Conservation (phyloP, 306 rosid genomes). For the Trichosanthes cucumerina region DNA sequence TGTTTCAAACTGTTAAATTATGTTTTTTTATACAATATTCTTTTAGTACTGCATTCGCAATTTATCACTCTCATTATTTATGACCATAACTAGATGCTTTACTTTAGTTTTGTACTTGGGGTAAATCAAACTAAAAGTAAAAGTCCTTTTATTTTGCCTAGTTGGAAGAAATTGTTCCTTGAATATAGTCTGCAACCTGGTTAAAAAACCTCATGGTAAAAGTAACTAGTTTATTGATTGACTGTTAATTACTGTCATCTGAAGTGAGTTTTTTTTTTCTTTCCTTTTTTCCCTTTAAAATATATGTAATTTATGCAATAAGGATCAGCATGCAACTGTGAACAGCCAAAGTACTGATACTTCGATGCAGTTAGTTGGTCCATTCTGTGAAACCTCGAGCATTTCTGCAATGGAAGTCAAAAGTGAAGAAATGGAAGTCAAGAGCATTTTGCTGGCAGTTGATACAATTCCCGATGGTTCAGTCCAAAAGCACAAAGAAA, state of each 20-base stretch:
- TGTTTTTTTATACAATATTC: neutral
- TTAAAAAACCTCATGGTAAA: neutral
- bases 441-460: neutral
- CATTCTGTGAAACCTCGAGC: neutral
- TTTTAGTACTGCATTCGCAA: neutral
- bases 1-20: neutral
- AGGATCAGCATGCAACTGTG: conserved; percentile 17
- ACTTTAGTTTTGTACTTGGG: neutral
- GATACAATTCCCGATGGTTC: conserved; percentile 5
- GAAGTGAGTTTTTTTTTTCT: neutral
- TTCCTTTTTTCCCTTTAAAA: neutral
- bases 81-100: neutral
- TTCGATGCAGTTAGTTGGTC: conserved; percentile 14
- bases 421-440: conserved; percentile 17
- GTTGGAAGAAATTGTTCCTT: neutral
- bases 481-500: conserved; percentile 9
- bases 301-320: neutral
- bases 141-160: neutral
- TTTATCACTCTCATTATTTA: neutral
- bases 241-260: neutral
- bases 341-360: conserved; percentile 7
- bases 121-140: neutral
- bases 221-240: neutral
- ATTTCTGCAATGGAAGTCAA: neutral
- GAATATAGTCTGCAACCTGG: neutral